These are phyloP conservation scores for Hansenula lynferdii DNA, from an alignment of 1,139 yeast species.

Conservation along the genomic window DNA sequence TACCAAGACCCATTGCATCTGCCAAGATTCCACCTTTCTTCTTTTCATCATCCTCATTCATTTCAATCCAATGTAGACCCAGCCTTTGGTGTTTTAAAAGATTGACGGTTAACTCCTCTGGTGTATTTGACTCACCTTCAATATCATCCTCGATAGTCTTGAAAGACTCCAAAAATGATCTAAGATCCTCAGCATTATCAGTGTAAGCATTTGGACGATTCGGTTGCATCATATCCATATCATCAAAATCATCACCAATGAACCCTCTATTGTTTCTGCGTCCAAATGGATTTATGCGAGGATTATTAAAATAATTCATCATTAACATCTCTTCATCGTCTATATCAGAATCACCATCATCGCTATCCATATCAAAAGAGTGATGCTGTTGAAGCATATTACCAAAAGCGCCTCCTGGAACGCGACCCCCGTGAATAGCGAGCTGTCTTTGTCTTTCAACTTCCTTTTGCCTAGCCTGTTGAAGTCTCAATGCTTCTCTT, in stretches of 20 bases:
- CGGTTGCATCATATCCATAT: not conserved
- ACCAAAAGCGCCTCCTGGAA: not conserved
- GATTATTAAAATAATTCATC: not conserved
- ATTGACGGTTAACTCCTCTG: conserved; percentile 58
- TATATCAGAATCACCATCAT: not conserved
- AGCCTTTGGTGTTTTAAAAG: conserved; percentile 80
- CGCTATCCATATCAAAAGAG: not conserved
- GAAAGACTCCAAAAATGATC: conserved; percentile 60
- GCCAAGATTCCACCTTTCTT: conserved; percentile 79
- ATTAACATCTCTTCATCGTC: not conserved
- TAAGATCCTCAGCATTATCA: conserved; percentile 43
- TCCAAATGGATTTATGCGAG: not conserved
- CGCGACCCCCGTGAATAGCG: too few species aligned
- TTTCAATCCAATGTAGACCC: conserved; percentile 80
- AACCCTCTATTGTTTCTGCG: not conserved
- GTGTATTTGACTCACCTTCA: conserved; percentile 60
- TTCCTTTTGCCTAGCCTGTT: too few species aligned
- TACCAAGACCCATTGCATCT: conserved; percentile 95
- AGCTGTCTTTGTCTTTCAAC: too few species aligned
- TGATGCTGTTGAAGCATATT: not conserved
- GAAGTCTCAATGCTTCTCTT: not conserved
- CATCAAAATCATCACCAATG: not conserved
- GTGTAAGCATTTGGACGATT: conserved; percentile 24
- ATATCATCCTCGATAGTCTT: conserved; percentile 49
- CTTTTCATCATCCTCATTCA: conserved; percentile 46